Evolutionary conservation across 441 rosid genomes (phyloP).

Genomic region (Adansonia gregorii): DNA sequence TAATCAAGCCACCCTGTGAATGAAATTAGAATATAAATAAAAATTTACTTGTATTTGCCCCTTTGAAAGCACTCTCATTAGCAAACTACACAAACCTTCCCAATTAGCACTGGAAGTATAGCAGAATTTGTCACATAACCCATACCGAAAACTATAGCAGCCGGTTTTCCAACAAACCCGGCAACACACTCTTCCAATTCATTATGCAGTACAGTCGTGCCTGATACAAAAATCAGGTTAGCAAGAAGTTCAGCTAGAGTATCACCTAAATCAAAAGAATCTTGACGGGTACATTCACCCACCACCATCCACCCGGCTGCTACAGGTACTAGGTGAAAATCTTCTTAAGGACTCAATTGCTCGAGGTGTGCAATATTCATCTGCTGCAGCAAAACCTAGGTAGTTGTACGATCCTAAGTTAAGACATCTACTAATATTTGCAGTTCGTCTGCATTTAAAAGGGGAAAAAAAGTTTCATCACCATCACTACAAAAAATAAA

Average conservation of each 20-base stretch:
- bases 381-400: constrained; percentile 85
- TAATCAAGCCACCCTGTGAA: constrained; percentile 70
- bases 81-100: constrained; percentile 48
- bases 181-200: constrained; percentile 79
- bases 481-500: not conserved
- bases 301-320: constrained; percentile 84
- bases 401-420: constrained; percentile 91
- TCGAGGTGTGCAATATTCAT: constrained; percentile 91
- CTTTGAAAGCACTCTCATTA: not conserved
- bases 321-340: constrained; percentile 79
- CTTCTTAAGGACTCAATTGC: constrained; percentile 69
- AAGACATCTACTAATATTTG: constrained; percentile 64
- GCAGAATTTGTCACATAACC: constrained; percentile 86
- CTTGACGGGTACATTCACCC: not conserved
- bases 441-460: constrained; percentile 55
- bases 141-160: constrained; percentile 83
- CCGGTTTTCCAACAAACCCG: constrained; percentile 78
- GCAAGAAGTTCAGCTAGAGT: not conserved
- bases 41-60: not conserved
- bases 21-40: not conserved
- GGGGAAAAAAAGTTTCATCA: too few species aligned
- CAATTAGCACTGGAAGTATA: constrained; percentile 73
- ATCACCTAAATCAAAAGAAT: constrained; percentile 13
- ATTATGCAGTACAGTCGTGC: constrained; percentile 63
- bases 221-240: constrained; percentile 35